Conservation (phyloP, 176 grass and related monocot genomes). For the Zoysia pacifica region DNA sequence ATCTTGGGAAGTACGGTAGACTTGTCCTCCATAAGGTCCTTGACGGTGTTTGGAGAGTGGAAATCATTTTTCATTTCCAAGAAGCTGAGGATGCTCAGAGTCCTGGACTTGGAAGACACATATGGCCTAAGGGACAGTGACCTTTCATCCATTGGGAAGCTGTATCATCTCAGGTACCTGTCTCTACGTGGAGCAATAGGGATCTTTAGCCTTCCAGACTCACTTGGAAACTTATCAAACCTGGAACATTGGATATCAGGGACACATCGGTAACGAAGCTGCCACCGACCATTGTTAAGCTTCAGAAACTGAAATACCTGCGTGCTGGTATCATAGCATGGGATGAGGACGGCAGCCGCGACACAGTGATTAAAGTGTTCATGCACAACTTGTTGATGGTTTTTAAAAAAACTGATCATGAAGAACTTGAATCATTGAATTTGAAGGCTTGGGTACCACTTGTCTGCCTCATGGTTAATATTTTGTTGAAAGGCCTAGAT, state of each 20-base stretch:
- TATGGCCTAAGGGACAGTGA: neutral
- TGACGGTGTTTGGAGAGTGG: constrained; percentile 16
- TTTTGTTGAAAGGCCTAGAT: too few species aligned
- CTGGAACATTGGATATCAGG: constrained; percentile 16
- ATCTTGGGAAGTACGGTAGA: neutral
- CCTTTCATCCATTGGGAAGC: constrained; percentile 13
- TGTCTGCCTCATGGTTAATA: too few species aligned
- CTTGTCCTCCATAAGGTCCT: constrained; percentile 7
- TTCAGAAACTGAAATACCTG: neutral
- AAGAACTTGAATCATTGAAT: too few species aligned
- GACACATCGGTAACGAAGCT: neutral
- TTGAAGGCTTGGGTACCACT: too few species aligned
- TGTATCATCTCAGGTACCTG: constrained; percentile 34
- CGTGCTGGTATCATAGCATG: too few species aligned
- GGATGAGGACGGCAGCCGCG: too few species aligned
- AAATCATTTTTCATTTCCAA: neutral
- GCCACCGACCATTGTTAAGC: neutral
- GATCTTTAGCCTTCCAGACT: neutral
- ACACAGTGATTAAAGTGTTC: too few species aligned
- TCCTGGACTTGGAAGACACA: constrained; percentile 39
- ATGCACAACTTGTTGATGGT: too few species aligned
- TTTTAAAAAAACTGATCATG: too few species aligned
- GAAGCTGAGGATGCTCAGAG: constrained; percentile 34
- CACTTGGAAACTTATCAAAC: neutral
- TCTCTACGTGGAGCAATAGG: neutral